These are phyloP conservation scores for Amaranthus tricolor DNA, from an alignment of 179 eudicot genomes.

Conservation along the genomic window DNA sequence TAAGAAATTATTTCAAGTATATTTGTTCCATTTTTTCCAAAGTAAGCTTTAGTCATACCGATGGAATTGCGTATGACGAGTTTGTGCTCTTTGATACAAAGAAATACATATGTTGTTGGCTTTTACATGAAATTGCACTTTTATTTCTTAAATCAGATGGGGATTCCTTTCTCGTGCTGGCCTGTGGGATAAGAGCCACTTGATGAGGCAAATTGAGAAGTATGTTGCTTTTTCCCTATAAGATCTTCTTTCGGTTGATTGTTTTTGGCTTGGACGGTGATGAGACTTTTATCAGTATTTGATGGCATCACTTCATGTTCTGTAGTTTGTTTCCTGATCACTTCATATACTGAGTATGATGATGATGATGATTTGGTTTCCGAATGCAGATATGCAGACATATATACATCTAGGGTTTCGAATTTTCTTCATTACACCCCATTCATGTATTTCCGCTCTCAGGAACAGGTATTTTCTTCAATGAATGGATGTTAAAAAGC, in stretches of 20 bases:
- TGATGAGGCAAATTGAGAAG: constrained; percentile 98
- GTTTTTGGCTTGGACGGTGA: neutral
- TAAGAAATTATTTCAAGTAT: neutral
- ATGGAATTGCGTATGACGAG: neutral
- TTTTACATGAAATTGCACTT: constrained; percentile 18
- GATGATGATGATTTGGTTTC: neutral
- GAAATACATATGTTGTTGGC: constrained; percentile 6
- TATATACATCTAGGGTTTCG: constrained; percentile 91
- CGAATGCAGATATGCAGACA: constrained; percentile 82
- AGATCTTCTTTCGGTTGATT: neutral
- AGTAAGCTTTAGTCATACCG: neutral
- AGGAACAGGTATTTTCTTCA: constrained; percentile 65
- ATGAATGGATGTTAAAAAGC: too few species aligned
- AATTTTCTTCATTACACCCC: constrained; percentile 93
- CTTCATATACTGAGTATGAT: neutral
- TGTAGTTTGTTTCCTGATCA: neutral
- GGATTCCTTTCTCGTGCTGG: constrained; percentile 97
- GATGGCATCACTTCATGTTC: constrained; percentile 6
- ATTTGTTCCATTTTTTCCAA: neutral
- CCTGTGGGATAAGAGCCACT: constrained; percentile 95
- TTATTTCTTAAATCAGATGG: constrained; percentile 59
- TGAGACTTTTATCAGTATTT: neutral
- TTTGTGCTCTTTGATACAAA: neutral
- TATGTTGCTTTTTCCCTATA: constrained; percentile 28
- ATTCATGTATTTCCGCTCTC: constrained; percentile 92